These are phyloP conservation scores for Wickerhamiella azyma DNA, from an alignment of 805 yeast genomes.

Conservation along the genomic window DNA sequence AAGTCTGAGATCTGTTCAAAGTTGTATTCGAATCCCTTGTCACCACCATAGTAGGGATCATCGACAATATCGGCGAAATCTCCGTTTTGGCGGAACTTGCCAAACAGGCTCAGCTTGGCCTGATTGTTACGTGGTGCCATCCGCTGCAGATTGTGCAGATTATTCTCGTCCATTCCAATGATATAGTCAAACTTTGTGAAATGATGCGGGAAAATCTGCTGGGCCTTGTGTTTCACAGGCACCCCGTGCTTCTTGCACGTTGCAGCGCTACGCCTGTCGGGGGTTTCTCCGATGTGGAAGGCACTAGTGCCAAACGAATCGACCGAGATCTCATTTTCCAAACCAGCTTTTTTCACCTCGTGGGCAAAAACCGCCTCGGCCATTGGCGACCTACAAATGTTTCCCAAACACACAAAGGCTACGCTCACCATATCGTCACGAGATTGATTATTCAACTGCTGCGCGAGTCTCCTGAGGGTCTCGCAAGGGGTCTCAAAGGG, in stretches of 20 bases:
- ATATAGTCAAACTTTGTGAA: constrained; percentile 41
- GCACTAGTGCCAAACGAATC: constrained; percentile 87
- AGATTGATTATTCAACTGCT: background rate
- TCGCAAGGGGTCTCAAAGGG: background rate
- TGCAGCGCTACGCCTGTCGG: constrained; percentile 60
- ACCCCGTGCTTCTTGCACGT: constrained; percentile 62
- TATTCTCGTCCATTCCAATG: constrained; percentile 42
- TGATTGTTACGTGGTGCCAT: constrained; percentile 39
- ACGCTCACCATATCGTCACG: constrained; percentile 31
- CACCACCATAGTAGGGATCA: constrained; percentile 91
- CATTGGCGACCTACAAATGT: constrained; percentile 96
- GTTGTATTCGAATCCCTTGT: constrained; percentile 66
- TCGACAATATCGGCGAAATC: constrained; percentile 46
- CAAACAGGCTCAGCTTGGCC: constrained; percentile 51
- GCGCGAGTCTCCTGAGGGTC: background rate
- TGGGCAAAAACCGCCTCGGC: constrained; percentile 85
- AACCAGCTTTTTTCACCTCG: constrained; percentile 39
- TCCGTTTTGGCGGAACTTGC: constrained; percentile 55
- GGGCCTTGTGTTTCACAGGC: constrained; percentile 62
- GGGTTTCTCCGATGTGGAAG: constrained; percentile 70
- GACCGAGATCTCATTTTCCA: constrained; percentile 30
- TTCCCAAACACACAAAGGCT: constrained; percentile 85
- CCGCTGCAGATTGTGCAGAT: constrained; percentile 21
- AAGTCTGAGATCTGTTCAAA: constrained; percentile 65
- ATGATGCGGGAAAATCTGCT: constrained; percentile 64